Base-by-base conservation (phyloP, 768 basidiomycete species). In the Amanita rubescens region DNA sequence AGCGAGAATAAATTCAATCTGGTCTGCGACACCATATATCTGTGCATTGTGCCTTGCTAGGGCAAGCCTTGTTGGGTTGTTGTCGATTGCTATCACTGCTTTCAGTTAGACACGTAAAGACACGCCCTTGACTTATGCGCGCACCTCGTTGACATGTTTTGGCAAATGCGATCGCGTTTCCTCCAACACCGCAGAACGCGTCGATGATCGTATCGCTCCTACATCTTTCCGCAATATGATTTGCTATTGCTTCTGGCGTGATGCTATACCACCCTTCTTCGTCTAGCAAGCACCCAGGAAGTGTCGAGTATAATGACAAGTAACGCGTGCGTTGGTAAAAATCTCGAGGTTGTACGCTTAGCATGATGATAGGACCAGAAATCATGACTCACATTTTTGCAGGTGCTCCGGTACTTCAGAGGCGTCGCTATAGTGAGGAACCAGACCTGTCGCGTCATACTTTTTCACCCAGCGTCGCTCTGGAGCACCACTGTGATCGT, bases 191-290 rank as follows among this genome's bases (percentile, higher is more conserved):
- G 63, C 94, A 97, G 66, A 98, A 99, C 0, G 94, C 91, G 63
- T 98, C 96, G 33, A 95, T 75, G 55, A 96, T 75, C 3, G 85
- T 85, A 56, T 82, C 82, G 58, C 87, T 91, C 7, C 87, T 80
- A 73, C 95, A 96, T 20, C 94, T 75, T 59, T 95, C 88, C 0
- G 96, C 95, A 42, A 97, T 97, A 65, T 92, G 94, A 55, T 80
- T 69, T 7, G 94, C 96, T n/a, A 99, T 82, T 35, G 76, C 77
- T 62, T 98, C 94, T 0, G 96, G 95, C 0, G 96, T 99, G 55
- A 98, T 86, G 57, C 89, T 93, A 69, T 88, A 98, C 95, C 94
- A 97, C n/a, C 95, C 95, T 65, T 95, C 92, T 59, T 89, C 82
- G 58, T 98, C 96, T 10, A 98, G 72, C 2, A 96, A 74, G 63